phyloP scores from a whole-genome alignment of 495 filamentous ascomycete genomes.

The Staphylotrichum tortipilum region DNA sequence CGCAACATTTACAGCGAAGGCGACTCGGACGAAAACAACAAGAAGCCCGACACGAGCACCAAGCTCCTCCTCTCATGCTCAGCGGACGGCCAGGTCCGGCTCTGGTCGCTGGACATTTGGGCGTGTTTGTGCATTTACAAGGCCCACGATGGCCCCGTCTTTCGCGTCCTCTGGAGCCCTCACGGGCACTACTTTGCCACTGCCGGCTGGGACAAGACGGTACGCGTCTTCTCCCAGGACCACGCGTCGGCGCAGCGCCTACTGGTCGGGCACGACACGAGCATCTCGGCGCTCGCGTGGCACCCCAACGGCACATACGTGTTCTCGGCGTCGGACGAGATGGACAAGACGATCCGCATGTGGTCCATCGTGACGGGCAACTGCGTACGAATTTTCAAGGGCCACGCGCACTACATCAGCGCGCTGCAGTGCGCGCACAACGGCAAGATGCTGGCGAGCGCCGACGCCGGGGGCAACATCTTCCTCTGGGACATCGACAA shows the following conservation, averaged over 20 bases:
- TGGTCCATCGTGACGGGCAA: slow-evolving; percentile 84
- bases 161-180: slow-evolving; percentile 83
- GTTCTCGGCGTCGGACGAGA: slow-evolving; percentile 72
- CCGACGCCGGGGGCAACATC: slow-evolving; percentile 76
- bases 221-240: slow-evolving; percentile 82
- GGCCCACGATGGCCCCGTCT: slow-evolving; percentile 78
- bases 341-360: slow-evolving; percentile 90
- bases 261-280: slow-evolving; percentile 82
- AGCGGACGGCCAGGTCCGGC: slow-evolving; percentile 73
- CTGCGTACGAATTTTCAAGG: slow-evolving; percentile 83
- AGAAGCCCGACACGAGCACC: slow-evolving; percentile 52
- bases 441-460: slow-evolving; percentile 80
- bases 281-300: slow-evolving; percentile 76
- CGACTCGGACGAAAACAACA: no score
- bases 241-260: slow-evolving; percentile 83
- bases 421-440: slow-evolving; percentile 75
- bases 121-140: slow-evolving; percentile 87
- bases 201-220: slow-evolving; percentile 77
- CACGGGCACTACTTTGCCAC: slow-evolving; percentile 94
- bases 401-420: slow-evolving; percentile 77
- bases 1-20: slow-evolving; percentile 34
- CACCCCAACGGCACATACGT: slow-evolving; percentile 89
- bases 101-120: slow-evolving; percentile 91
- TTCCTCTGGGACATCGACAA: slow-evolving; percentile 85
- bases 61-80: slow-evolving; percentile 79